These are phyloP conservation scores for Schizophyllum commune DNA, from an alignment of 1,284 basidiomycete species.

Conservation along the genomic window DNA sequence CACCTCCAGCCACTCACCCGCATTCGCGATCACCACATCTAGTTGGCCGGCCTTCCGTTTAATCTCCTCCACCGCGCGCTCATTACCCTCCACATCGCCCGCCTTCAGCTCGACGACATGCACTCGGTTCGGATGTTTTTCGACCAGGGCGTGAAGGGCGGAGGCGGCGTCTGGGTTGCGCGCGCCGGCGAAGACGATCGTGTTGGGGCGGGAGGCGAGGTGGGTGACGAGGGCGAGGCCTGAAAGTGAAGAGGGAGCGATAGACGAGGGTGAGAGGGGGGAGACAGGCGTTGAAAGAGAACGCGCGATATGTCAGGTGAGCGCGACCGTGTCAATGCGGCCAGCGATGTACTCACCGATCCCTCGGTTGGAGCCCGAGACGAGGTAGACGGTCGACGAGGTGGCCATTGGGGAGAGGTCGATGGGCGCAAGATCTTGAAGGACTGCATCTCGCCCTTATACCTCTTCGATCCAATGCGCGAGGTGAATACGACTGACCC, in stretches of 20 bases:
- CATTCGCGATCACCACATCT: conserved; percentile 4
- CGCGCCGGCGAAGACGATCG: conserved; percentile 2
- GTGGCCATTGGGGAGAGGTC: no score
- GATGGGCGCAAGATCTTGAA: no score
- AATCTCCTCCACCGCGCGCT: neutral
- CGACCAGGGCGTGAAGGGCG: neutral
- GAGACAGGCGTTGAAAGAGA: no score
- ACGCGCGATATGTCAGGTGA: no score
- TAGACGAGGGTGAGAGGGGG: no score
- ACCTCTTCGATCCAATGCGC: no score
- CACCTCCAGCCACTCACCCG: neutral
- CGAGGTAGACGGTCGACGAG: no score
- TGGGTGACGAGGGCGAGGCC: neutral
- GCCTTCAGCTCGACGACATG: conserved; percentile 1
- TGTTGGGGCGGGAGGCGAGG: conserved; percentile 4
- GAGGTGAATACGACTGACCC: no score
- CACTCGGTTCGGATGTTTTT: neutral
- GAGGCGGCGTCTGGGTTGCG: neutral
- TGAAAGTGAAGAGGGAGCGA: neutral
- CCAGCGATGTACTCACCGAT: no score
- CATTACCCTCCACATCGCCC: neutral
- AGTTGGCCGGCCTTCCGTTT: neutral
- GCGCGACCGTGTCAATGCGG: no score
- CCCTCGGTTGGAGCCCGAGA: no score
- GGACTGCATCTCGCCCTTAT: no score